Conservation (phyloP, 2,329 filamentous ascomycete genomes). For the Phaeophleospora eucalypticola region DNA sequence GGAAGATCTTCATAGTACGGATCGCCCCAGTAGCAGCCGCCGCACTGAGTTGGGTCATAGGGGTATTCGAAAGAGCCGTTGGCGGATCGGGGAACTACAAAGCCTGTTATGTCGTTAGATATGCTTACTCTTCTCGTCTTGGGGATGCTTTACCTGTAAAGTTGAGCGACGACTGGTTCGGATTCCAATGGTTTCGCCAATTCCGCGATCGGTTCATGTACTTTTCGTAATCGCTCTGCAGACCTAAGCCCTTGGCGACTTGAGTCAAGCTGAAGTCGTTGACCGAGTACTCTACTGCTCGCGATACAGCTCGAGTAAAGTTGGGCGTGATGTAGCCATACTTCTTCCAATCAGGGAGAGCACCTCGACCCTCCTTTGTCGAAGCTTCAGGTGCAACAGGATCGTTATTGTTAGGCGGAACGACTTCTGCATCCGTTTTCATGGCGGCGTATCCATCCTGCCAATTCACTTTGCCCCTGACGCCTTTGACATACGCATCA, state of each 20-base stretch:
- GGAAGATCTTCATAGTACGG: slow-evolving; percentile 60
- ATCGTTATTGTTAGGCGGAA: slow-evolving; percentile 60
- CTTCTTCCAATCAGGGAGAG: slow-evolving; percentile 64
- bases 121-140: slow-evolving; percentile 9
- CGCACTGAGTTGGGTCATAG: slow-evolving; percentile 52
- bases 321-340: slow-evolving; percentile 64
- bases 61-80: slow-evolving; percentile 18
- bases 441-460: slow-evolving; percentile 63
- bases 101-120: slow-evolving; percentile 63
- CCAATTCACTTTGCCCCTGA: slow-evolving; percentile 58
- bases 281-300: slow-evolving; percentile 67
- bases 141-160: slow-evolving; percentile 68
- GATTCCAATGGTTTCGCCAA: slow-evolving; percentile 72
- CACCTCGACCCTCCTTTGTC: slow-evolving; percentile 71
- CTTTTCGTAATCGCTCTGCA: slow-evolving; percentile 48
- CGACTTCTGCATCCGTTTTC: slow-evolving; percentile 65
- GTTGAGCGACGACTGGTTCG: slow-evolving; percentile 49
- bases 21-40: slow-evolving; percentile 64
- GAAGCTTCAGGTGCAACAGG: slow-evolving; percentile 51
- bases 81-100: no score
- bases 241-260: slow-evolving; percentile 57
- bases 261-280: slow-evolving; percentile 67
- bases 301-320: slow-evolving; percentile 62
- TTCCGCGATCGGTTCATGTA: slow-evolving; percentile 62
- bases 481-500: slow-evolving; percentile 65